A percentile compares a stretch with the other conserved stretches of the same genome.
Evolutionary conservation across 1,284 basidiomycete genomes (phyloP).

Genomic region (Sanghuangporus sanghuang): DNA sequence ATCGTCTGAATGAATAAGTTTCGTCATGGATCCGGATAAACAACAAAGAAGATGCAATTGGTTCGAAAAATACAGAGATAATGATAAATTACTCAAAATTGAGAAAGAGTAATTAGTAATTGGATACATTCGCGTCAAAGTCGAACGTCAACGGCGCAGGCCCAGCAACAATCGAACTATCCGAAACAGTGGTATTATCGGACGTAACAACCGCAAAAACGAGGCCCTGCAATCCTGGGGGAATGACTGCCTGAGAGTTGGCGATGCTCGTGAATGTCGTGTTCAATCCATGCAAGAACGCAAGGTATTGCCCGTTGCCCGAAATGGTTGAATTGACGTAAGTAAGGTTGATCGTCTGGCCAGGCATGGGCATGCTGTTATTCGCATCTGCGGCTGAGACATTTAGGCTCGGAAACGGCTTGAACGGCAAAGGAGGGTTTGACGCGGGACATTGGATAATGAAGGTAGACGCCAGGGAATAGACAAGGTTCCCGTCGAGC

Average conservation of each 20-base stretch:
- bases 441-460: slow-evolving; percentile 32
- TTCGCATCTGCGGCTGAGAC: slow-evolving; percentile 20
- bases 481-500: slow-evolving; percentile 28
- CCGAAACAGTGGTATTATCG: slow-evolving; percentile 20
- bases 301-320: slow-evolving; percentile 28
- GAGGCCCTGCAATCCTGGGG: slow-evolving; percentile 21
- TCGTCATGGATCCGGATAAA: no score
- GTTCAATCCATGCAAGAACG: slow-evolving; percentile 35
- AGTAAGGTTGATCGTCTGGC: slow-evolving; percentile 26
- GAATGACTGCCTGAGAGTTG: slow-evolving; percentile 26
- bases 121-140: not conserved
- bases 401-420: slow-evolving; percentile 33
- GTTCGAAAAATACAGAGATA: not conserved
- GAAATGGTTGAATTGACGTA: slow-evolving; percentile 26
- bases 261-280: slow-evolving; percentile 31
- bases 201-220: slow-evolving; percentile 23
- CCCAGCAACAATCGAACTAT: slow-evolving; percentile 31
- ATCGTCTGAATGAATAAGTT: no score
- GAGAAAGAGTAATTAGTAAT: not conserved
- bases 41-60: no score
- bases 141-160: slow-evolving; percentile 27
- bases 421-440: slow-evolving; percentile 34
- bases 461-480: slow-evolving; percentile 26
- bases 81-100: no score
- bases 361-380: not conserved